Evolutionary conservation across 352 stramenopile genomes (phyloP), one percentile per base, ranked within the genome.

Genomic region (Elongisporangium prolatum): DNA sequence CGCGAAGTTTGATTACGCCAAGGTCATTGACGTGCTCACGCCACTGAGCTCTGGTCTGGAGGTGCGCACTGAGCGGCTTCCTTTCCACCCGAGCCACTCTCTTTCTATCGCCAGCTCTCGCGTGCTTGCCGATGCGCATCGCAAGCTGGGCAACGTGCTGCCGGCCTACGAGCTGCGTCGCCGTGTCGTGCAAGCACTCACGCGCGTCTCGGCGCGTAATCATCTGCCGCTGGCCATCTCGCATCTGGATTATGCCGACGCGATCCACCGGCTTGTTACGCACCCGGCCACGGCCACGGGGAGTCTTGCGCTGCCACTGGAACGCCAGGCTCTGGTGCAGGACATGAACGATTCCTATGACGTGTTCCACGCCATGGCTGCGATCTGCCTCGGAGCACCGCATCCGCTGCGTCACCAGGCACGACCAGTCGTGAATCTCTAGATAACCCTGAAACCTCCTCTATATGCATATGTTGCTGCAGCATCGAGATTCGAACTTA

Each of bases 191-290:
- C 53, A 56, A 6, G 52, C 60, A 9, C 62, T 84, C 24, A 3
- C 64, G 50, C 64, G 69, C 2, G 67, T 79, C 21, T 61, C 65
- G 8, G 63, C 53, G 48, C 51, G 40, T 11, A 65, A 77, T 18
- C 69, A 75, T 50, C 52, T 74, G 16, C 68, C 69, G 28, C 54
- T 84, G 17, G 75, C 56, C 11, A 64, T 75, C 38, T 69, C 71
- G 3, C 67, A 82, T 44, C 71, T 80, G 21, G 72, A 84, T 2
- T 69, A 72, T 1, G 69, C 69, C 3, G 65, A 81, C 24, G 54
- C 51, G 5, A 52, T 80, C 14, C 66, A 64, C 14, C 65, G 63
- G 28, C 59, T 80, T 63, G 37, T 76, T 21, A 2, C 68, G 47
- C 40, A 68, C 25, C 40, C 63, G 17, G 44, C 60, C 2, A 63